Base-by-base conservation (phyloP, 495 filamentous ascomycete species). In the Penicillium robsamsonii region DNA sequence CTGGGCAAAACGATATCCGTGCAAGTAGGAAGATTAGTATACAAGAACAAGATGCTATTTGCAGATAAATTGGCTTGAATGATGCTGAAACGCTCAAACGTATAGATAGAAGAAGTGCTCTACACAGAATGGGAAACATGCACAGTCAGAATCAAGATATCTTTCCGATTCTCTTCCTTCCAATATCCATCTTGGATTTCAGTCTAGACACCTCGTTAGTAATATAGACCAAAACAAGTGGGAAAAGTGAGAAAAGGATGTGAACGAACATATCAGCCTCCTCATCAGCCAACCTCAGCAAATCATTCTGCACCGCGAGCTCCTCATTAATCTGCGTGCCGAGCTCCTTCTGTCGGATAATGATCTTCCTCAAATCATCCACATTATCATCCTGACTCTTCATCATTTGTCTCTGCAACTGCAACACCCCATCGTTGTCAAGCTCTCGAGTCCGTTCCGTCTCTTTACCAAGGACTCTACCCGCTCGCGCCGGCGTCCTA, bases 371-470 rank as follows among this genome's bases (percentile, higher is more conserved):
- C 67, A 98, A 70, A 61, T 86, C 81, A 56, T 88, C 81, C 31
- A 97, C 85, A 59, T 87, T 85, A 67, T 84, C 68, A 61, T 99
- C 94, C 71, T 99, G 94, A 60, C 92, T 85, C 38, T 81, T 53
- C 84, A 97, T 95, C 68, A 87, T 82, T 69, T 93, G 84, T 56
- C 81, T 74, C 70, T 97, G 92, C 66, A 97, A 69, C 78, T 92
- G 86, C 66, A 97, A 57, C 40, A 99, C 88, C 0, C 92, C 94
- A 30, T 84, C 74, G 64, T 99, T 99, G 66, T 96, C 94, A 54
- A 94, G 73, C 74, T 96, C 92, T 38, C 93, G 75, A 44, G 94
- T 97, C 55, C 81, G 78, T 55, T 91, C 89, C 41, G 90, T 97
- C 71, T 99, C 94, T 44, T 87, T 86, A 0, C 95, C 95, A 6